A percentile compares a stretch with the other conserved stretches of the same genome.
These are phyloP conservation scores for Saturnispora besseyi DNA, from an alignment of 805 yeast genomes.

Conservation along the genomic window DNA sequence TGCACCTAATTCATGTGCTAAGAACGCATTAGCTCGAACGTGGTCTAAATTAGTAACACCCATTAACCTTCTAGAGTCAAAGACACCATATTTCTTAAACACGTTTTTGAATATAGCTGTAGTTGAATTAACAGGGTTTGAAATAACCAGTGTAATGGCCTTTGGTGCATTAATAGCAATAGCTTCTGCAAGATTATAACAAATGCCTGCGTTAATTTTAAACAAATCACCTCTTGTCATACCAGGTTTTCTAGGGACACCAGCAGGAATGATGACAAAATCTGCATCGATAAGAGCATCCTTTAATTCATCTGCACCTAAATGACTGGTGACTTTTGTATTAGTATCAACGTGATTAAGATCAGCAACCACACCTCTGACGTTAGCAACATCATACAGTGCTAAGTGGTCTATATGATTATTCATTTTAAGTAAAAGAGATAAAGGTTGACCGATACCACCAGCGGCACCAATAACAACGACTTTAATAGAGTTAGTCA, in stretches of 20 bases:
- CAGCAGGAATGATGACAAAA: constrained; percentile 50
- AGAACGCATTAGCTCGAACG: constrained; percentile 78
- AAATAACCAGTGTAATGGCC: constrained; percentile 73
- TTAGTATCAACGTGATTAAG: constrained; percentile 45
- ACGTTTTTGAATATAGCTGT: constrained; percentile 85
- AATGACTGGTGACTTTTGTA: constrained; percentile 33
- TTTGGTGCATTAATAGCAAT: constrained; percentile 64
- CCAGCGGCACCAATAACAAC: constrained; percentile 90
- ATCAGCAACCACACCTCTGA: constrained; percentile 49
- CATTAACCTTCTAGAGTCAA: constrained; percentile 62
- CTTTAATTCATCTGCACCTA: constrained; percentile 25
- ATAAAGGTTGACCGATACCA: constrained; percentile 52
- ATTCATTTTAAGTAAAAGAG: constrained; percentile 41
- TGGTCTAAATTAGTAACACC: constrained; percentile 88
- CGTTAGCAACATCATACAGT: constrained; percentile 46
- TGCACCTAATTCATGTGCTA: constrained; percentile 35
- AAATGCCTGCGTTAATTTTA: constrained; percentile 58
- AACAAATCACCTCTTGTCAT: constrained; percentile 58
- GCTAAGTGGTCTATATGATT: constrained; percentile 37
- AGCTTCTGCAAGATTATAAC: constrained; percentile 62
- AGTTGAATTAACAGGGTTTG: constrained; percentile 91
- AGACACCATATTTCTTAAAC: constrained; percentile 56
- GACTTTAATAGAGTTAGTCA: constrained; percentile 34
- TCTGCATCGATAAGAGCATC: constrained; percentile 38
- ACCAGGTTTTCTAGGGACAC: constrained; percentile 57